Base-by-base conservation (phyloP, 768 basidiomycete genomes). In the Tylopilus cervinicoccineus region DNA sequence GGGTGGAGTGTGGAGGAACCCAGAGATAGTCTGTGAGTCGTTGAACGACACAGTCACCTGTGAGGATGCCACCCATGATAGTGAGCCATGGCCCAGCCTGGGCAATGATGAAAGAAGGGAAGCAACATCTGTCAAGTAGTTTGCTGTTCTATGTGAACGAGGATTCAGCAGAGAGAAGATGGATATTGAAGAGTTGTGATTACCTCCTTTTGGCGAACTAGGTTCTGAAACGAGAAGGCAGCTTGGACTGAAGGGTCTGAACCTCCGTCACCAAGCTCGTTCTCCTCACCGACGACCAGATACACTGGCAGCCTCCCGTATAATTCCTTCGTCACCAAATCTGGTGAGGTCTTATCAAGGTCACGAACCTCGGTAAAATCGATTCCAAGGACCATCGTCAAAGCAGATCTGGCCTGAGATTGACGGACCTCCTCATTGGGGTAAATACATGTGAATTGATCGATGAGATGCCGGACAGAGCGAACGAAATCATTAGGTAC, bases 201-300 rank as follows among this genome's bases (percentile, higher is more conserved):
- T 17, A 62, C 55, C 42, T 56, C 38, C 0, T 13, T 0, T 28
- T 56, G 54, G 38, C 45, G n/a, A 46, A 61, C 53, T 33, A 56
- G 37, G 7, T 39, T 44, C 5, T 27, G 49, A 48, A 57, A 63
- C 0, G 56, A 60, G 24, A 70, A 59, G 19, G 44, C 47, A 0
- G 52, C 71, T 54, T 69, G 70, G 4, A 31, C 51, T n/a, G 58
- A 58, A 11, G 64, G 63, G 47, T 72, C 68, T 22, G 49, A 69
- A 10, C 59, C 36, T 50, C 49, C 53, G 53, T 58, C 41, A 0
- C 50, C 49, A 37, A 56, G 28, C 23, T 56, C 47, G 1, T 52
- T 52, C n/a, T 64, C 47, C 50, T 70, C 59, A 1, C 34, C 19
- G 20, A 72, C 13, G 2, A 63, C 4, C 14, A 57, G 31, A 29